phyloP scores from a whole-genome alignment of 2,329 filamentous ascomycete genomes.

The Aureobasidium melanogenum region DNA sequence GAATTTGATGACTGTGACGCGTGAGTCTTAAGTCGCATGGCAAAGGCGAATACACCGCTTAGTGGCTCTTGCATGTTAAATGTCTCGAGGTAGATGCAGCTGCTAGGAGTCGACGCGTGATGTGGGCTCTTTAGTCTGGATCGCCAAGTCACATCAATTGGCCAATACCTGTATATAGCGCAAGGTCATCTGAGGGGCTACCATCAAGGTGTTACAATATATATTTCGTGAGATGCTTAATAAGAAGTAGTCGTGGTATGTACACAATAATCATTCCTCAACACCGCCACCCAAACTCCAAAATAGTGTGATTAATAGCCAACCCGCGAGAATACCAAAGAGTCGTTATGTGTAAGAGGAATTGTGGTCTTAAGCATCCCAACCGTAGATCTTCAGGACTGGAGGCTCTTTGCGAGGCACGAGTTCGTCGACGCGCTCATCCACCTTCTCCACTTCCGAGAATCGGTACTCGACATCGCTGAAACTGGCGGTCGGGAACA shows the following conservation, averaged over 20 bases:
- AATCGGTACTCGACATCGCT: slow-evolving; percentile 13
- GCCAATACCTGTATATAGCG: neutral
- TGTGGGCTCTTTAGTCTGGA: neutral
- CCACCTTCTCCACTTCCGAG: slow-evolving; percentile 1
- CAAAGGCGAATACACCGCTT: neutral
- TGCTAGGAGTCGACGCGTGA: neutral
- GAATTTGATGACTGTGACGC: neutral
- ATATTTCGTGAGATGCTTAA: neutral
- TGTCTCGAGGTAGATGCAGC: slow-evolving; percentile 3
- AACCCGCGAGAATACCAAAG: neutral
- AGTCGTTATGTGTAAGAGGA: neutral
- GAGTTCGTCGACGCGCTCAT: neutral
- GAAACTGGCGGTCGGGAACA: slow-evolving; percentile 11
- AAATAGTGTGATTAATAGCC: too few relatives aligned
- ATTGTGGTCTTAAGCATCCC: neutral
- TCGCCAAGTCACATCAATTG: neutral
- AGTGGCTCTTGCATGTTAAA: neutral
- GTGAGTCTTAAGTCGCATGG: neutral
- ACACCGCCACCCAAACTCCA: neutral
- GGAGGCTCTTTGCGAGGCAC: neutral
- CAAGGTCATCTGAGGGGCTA: neutral
- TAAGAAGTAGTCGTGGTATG: neutral
- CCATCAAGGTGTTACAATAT: neutral
- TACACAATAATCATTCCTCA: neutral
- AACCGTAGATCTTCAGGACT: neutral